Evolutionary conservation across 805 yeast genomes (phyloP), one percentile per base, ranked within the genome.

Genomic region (Cyberlindnera subsufficiens): DNA sequence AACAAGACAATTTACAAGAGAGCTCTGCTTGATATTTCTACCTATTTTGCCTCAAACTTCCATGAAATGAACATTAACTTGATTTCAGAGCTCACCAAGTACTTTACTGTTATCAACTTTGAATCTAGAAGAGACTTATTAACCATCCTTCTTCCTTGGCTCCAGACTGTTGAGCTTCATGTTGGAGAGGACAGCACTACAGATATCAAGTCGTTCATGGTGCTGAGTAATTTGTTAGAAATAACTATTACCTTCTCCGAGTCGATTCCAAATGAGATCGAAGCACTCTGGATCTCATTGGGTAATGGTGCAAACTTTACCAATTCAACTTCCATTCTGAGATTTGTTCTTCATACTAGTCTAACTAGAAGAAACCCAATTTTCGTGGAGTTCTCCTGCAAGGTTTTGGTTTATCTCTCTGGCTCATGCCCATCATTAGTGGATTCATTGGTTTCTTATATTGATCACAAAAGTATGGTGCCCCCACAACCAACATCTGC

Each of bases 231-330:
- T 49, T 64, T 91, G 42, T 78, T 90, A 59, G 97, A 87, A 52
- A 82, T 93, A 32, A 88, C 97, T 0, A 78, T 88, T 31, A 78
- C 78, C 45, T 86, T 82, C 52, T 78, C 90, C 40, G 81, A 82
- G 37, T 69, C 71, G 13, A 78, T 87, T 51, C 86, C 87, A 35
- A 84, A 83, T 53, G 98, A 89, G 53, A 87, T 93, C 10, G 97
- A 90, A 60, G 95, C 95, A 0, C 63, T 93, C 18, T 93, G 99
- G 99, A 88, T 86, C 5, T 91, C 97, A 0, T 67, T 93, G n/a
- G 96, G 95, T 1, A 78, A 75, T 39, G 86, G 84, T 5, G 73
- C 75, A n/a, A 73, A 77, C 25, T 72, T 76, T 27, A 71, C 67
- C n/a, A 89, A 91, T 54, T 81, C 82, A 17, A 79, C 79, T 36